A percentile compares a stretch with the other conserved stretches of the same genome.
Conservation (phyloP, 2,329 filamentous ascomycete genomes). For the Alternaria gansuensis region DNA sequence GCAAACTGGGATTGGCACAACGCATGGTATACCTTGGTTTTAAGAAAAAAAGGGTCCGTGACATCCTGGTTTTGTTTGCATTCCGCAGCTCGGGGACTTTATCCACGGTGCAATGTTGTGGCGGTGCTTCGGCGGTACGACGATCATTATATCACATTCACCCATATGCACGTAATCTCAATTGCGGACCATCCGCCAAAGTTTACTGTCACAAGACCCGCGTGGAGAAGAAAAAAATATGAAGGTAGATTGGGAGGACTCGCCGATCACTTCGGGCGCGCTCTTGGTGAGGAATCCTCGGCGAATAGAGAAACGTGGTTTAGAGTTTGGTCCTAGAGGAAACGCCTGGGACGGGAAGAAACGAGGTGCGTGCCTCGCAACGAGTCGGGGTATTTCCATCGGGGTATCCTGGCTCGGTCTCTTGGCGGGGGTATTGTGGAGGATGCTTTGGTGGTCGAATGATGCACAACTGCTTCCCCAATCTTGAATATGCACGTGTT, state of each 20-base stretch:
- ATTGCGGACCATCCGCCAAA: background rate
- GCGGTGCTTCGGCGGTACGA: slow-evolving; percentile 16
- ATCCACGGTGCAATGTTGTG: slow-evolving; percentile 9
- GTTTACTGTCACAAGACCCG: background rate
- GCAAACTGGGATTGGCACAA: background rate
- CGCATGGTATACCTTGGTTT: background rate
- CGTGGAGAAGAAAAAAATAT: background rate
- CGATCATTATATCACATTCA: slow-evolving; percentile 12
- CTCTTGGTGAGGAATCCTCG: slow-evolving; percentile 4
- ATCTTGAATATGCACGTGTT: slow-evolving; percentile 8
- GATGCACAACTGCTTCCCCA: slow-evolving; percentile 9
- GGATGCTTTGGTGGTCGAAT: slow-evolving; percentile 11
- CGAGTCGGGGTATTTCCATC: slow-evolving; percentile 15
- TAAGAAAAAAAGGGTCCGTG: background rate
- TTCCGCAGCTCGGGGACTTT: slow-evolving; percentile 7
- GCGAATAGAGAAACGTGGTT: slow-evolving; percentile 14
- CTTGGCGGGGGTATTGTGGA: slow-evolving; percentile 1
- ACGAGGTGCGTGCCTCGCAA: slow-evolving; percentile 23
- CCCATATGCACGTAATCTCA: background rate
- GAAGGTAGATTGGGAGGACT: background rate
- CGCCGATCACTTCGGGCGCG: background rate
- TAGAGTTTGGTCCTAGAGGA: slow-evolving; percentile 17
- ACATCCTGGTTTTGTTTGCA: slow-evolving; percentile 1
- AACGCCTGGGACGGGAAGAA: slow-evolving; percentile 17
- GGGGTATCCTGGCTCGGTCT: slow-evolving; percentile 12